phyloP scores from a whole-genome alignment of 805 yeast genomes.

The Saccharomyces mikatae region DNA sequence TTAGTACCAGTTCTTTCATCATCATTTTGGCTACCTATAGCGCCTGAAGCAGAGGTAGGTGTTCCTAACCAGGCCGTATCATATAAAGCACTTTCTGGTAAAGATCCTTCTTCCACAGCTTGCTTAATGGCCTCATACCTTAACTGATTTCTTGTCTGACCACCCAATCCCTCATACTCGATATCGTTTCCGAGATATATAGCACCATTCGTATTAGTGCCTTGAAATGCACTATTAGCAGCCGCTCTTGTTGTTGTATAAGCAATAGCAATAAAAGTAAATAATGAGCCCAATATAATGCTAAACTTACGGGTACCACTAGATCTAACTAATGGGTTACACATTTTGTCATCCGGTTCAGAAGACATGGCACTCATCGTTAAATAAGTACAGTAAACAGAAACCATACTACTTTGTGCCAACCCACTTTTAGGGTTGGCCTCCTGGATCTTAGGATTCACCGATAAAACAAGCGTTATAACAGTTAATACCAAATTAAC shows the following conservation, averaged over 20 bases:
- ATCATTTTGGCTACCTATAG: slow-evolving; percentile 31
- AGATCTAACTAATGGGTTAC: slow-evolving; percentile 88
- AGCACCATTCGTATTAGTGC: slow-evolving; percentile 32
- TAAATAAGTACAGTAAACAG: slow-evolving; percentile 84
- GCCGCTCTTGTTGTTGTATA: slow-evolving; percentile 97
- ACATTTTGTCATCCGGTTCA: slow-evolving; percentile 88
- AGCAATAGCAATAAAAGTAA: slow-evolving; percentile 91
- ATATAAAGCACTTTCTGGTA: slow-evolving; percentile 84
- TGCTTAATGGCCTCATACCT: slow-evolving; percentile 81
- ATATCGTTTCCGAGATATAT: slow-evolving; percentile 27
- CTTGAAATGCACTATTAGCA: slow-evolving; percentile 60
- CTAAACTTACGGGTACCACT: slow-evolving; percentile 85
- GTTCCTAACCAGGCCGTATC: slow-evolving; percentile 55
- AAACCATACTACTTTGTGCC: slow-evolving; percentile 95
- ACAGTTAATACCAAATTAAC: slow-evolving; percentile 62
- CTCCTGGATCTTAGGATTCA: slow-evolving; percentile 81
- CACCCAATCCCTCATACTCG: slow-evolving; percentile 38
- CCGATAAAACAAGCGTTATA: slow-evolving; percentile 59
- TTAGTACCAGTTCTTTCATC: slow-evolving; percentile 64
- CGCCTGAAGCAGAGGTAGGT: slow-evolving; percentile 25
- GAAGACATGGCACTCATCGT: slow-evolving; percentile 89
- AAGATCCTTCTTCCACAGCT: slow-evolving; percentile 93
- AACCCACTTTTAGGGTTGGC: slow-evolving; percentile 91
- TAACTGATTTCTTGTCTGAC: slow-evolving; percentile 53
- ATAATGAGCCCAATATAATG: slow-evolving; percentile 80